Evolutionary conservation across 345 rosid genomes (phyloP).

Genomic region (Eucalyptus cladocalyx): DNA sequence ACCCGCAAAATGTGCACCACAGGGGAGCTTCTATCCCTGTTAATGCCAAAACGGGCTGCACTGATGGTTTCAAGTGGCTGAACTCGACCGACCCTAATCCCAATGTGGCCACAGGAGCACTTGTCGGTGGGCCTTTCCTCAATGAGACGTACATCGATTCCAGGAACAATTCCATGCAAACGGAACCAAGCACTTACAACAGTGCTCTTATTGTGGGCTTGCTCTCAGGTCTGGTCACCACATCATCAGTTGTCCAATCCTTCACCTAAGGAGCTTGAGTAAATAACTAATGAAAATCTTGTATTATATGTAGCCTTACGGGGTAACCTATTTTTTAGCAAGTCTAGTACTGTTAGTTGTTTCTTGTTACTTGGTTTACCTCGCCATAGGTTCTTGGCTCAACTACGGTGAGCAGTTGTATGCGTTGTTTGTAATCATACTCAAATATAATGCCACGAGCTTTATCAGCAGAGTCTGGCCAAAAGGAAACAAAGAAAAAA

Average conservation of each 20-base stretch:
- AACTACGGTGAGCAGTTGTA: neutral
- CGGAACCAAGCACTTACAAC: slow-evolving; percentile 86
- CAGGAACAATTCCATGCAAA: slow-evolving; percentile 75
- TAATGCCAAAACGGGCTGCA: slow-evolving; percentile 62
- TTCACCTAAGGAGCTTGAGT: slow-evolving; percentile 13
- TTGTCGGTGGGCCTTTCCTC: slow-evolving; percentile 86
- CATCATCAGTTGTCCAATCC: slow-evolving; percentile 66
- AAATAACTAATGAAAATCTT: neutral
- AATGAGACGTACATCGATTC: slow-evolving; percentile 68
- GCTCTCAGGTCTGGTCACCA: slow-evolving; percentile 82
- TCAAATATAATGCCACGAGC: neutral
- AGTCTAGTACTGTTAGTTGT: neutral
- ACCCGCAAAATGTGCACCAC: slow-evolving; percentile 77
- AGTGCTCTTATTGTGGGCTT: slow-evolving; percentile 82
- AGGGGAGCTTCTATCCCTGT: slow-evolving; percentile 95
- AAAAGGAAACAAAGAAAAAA: neutral
- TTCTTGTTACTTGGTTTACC: neutral
- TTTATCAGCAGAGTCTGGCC: neutral
- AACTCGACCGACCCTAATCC: slow-evolving; percentile 63
- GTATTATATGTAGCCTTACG: slow-evolving; percentile 3
- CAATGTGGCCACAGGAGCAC: slow-evolving; percentile 76
- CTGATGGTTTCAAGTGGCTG: slow-evolving; percentile 70
- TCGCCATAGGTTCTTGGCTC: neutral
- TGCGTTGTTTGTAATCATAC: neutral
- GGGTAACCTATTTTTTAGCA: neutral